Evolutionary conservation across 2,329 filamentous ascomycete genomes (phyloP).

Genomic region (Fusarium sp.): DNA sequence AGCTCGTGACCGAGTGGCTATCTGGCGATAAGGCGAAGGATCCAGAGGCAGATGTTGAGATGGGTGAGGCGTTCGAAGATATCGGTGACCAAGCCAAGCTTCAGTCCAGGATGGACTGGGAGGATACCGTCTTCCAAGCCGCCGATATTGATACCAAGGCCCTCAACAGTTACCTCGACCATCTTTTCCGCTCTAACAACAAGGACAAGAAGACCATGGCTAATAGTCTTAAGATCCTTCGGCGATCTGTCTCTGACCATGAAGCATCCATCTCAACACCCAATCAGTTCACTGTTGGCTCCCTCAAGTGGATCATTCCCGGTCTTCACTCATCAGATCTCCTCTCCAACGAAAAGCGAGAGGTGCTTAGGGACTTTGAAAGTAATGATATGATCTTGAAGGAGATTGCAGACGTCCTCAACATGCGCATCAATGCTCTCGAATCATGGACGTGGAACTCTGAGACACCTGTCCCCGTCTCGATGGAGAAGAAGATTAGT

Average conservation of each 20-base stretch:
- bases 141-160: slow-evolving; percentile 49
- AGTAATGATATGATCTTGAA: slow-evolving; percentile 53
- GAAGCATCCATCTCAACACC: slow-evolving; percentile 44
- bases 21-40: slow-evolving; percentile 40
- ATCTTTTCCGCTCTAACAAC: slow-evolving; percentile 51
- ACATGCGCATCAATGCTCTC: slow-evolving; percentile 59
- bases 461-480: slow-evolving; percentile 51
- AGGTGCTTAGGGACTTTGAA: slow-evolving; percentile 55
- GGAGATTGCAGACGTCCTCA: slow-evolving; percentile 63
- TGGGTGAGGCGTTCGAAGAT: slow-evolving; percentile 52
- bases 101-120: slow-evolving; percentile 53
- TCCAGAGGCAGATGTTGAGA: slow-evolving; percentile 36
- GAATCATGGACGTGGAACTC: slow-evolving; percentile 58
- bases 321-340: slow-evolving; percentile 57
- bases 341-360: slow-evolving; percentile 54
- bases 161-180: slow-evolving; percentile 53
- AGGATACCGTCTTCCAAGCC: slow-evolving; percentile 55
- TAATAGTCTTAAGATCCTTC: slow-evolving; percentile 42
- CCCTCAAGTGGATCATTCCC: slow-evolving; percentile 52
- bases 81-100: slow-evolving; percentile 54
- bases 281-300: slow-evolving; percentile 48
- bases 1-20: slow-evolving; percentile 60
- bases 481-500: slow-evolving; percentile 59
- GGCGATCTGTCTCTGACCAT: slow-evolving; percentile 43
- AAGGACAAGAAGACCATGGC: slow-evolving; percentile 38